A percentile compares a stretch with the other conserved stretches of the same genome.
Conservation (phyloP, 2,329 filamentous ascomycete species). For the Plenodomus tracheiphilus region DNA sequence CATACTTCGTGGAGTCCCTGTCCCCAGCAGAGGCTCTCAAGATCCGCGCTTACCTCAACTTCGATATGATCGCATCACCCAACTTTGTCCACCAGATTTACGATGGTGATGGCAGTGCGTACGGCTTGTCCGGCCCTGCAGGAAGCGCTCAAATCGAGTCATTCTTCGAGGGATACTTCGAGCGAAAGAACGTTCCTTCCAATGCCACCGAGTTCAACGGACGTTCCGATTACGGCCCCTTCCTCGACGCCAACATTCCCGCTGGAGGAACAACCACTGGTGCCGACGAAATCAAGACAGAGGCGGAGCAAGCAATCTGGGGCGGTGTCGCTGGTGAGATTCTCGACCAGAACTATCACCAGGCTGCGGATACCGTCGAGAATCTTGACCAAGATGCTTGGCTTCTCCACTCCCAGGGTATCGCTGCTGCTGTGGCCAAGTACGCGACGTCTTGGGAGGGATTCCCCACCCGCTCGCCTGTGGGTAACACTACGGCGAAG, state of each 20-base stretch:
- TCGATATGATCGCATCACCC: constrained; percentile 48
- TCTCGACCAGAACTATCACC: constrained; percentile 39
- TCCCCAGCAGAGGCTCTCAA: constrained; percentile 31
- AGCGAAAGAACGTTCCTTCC: constrained; percentile 27
- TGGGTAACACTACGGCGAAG: not conserved
- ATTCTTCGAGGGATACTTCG: constrained; percentile 41
- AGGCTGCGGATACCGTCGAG: constrained; percentile 34
- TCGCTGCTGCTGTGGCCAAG: constrained; percentile 37
- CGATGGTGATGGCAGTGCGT: constrained; percentile 42
- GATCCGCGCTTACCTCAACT: constrained; percentile 48
- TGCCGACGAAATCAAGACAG: constrained; percentile 45
- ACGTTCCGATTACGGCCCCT: constrained; percentile 45
- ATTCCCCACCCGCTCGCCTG: not conserved
- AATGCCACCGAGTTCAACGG: constrained; percentile 42
- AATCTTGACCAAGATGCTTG: constrained; percentile 38
- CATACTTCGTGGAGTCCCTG: constrained; percentile 36
- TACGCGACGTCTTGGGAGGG: constrained; percentile 24
- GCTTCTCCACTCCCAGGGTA: constrained; percentile 20
- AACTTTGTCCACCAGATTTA: constrained; percentile 44
- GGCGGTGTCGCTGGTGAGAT: constrained; percentile 37
- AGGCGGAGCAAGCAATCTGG: constrained; percentile 37
- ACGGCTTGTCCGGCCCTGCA: constrained; percentile 35
- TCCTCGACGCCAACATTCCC: constrained; percentile 41
- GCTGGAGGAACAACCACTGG: constrained; percentile 45
- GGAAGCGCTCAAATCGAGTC: constrained; percentile 39